Percentiles rank a stretch among this genome's conserved stretches.
These are phyloP conservation scores for Cutaneotrichosporon mucoides DNA, from an alignment of 1,284 basidiomycete species.

Conservation along the genomic window DNA sequence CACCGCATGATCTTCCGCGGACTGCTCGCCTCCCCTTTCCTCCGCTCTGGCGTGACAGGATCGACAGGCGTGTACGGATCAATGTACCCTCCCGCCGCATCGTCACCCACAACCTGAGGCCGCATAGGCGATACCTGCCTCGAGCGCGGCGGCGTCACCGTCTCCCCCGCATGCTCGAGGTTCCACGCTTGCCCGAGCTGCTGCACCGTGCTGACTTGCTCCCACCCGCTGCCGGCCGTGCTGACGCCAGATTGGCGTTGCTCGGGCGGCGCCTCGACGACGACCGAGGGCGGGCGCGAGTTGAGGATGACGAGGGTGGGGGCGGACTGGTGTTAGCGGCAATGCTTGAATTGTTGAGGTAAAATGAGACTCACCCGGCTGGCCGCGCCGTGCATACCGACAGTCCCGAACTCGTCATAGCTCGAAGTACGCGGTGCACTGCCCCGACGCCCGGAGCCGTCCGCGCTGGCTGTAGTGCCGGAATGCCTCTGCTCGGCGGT, in stretches of 20 bases:
- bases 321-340: background rate
- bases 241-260: no score
- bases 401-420: constrained; percentile 13
- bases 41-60: background rate
- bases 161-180: background rate
- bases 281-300: background rate
- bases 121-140: no score
- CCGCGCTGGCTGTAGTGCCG: background rate
- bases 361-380: background rate
- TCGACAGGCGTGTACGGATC: background rate
- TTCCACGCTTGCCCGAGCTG: constrained; percentile 1
- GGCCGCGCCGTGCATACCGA: background rate
- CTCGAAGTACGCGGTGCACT: background rate
- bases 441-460: constrained; percentile 1
- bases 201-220: background rate
- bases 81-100: no score
- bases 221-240: background rate
- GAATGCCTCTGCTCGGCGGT: background rate
- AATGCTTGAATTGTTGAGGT: background rate
- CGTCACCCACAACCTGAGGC: no score
- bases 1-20: background rate
- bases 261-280: background rate
- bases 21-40: no score
- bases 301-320: background rate
- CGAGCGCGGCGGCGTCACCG: no score